Evolutionary conservation across 192 early-diverging fungal genomes (phyloP), one percentile per base, ranked within the genome.

Genomic region (Coemansia sp.): DNA sequence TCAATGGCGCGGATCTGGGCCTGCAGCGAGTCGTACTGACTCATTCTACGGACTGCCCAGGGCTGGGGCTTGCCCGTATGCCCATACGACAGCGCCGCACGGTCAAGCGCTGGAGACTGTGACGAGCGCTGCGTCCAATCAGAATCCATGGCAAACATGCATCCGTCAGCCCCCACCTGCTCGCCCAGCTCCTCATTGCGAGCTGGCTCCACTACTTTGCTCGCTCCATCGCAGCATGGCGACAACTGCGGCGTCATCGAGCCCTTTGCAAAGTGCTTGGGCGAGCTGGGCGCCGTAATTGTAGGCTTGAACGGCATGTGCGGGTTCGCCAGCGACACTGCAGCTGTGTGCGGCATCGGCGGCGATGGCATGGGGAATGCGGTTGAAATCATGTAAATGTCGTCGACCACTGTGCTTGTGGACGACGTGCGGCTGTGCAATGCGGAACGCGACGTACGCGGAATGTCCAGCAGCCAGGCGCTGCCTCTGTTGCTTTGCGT

Each of bases 1-100:
- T 80, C 77, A 48, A 80, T 74, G 47, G 66, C 77, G 6, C 62
- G 65, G 49, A 80, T 65, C 59, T 80, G 77, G 1, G 72, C 77
- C 39, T 62, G 54, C n/a, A 67, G 59, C 16, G 72, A 71, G 39
- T 74, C 64, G 61, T 71, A 72, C n/a, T 59, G 23, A 41, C 55
- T 61, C 57, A 54, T 55, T 9, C 72, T 66, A 39, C 72, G 77
- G 17, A 80, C 69, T 14, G 72, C 26, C 77, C 77, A 80, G 4
- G 77, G 77, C 56, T 74, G 61, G 5, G 77, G 77, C 14, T 71
- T 71, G 25, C 61, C 59, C 11, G 48, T 67, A 16, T 61, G 54
- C 9, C 47, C 65, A 51, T 72, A 77, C 0, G 65, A 38, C 59
- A 77, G 60, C 0, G 65, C 60, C 48, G 60, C 54, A 3, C 68